Evolutionary conservation across 306 rosid genomes (phyloP).

Genomic region (Quercus rubra): DNA sequence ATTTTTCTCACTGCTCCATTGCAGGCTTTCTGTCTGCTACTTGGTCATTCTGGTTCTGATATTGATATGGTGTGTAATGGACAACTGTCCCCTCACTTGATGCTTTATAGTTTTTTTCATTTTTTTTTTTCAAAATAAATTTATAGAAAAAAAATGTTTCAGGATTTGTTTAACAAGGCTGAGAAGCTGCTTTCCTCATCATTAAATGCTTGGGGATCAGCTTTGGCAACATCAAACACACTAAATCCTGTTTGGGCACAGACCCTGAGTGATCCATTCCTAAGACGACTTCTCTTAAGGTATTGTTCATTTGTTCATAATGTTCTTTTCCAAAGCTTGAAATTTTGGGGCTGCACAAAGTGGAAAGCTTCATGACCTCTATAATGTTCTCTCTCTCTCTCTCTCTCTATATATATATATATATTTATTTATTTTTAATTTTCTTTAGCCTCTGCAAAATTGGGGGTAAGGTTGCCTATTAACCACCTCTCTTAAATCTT

Average conservation of each 20-base stretch:
- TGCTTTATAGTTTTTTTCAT: not conserved
- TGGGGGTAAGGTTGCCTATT: too few relatives aligned
- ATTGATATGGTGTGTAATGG: slow-evolving; percentile 58
- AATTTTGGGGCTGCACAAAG: not conserved
- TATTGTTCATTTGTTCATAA: slow-evolving; percentile 6
- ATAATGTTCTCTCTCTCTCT: not conserved
- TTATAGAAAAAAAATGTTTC: slow-evolving; percentile 22
- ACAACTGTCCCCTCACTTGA: slow-evolving; percentile 7
- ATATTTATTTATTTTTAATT: too few relatives aligned
- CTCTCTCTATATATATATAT: not conserved
- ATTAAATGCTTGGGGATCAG: slow-evolving; percentile 63
- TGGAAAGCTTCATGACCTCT: not conserved
- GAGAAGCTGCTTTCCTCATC: slow-evolving; percentile 63
- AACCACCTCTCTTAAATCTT: too few relatives aligned
- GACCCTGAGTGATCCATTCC: slow-evolving; percentile 74
- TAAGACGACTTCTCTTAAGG: slow-evolving; percentile 91
- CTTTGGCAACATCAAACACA: slow-evolving; percentile 52
- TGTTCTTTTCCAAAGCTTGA: not conserved
- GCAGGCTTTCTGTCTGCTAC: slow-evolving; percentile 81
- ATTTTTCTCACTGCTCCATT: slow-evolving; percentile 87
- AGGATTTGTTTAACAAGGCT: slow-evolving; percentile 77
- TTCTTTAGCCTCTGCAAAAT: too few relatives aligned
- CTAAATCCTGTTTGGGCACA: slow-evolving; percentile 90
- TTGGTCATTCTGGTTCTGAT: slow-evolving; percentile 69
- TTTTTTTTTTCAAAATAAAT: not conserved